Evolutionary conservation across 345 rosid genomes (phyloP).

Genomic region (Eutrema yunnanense): DNA sequence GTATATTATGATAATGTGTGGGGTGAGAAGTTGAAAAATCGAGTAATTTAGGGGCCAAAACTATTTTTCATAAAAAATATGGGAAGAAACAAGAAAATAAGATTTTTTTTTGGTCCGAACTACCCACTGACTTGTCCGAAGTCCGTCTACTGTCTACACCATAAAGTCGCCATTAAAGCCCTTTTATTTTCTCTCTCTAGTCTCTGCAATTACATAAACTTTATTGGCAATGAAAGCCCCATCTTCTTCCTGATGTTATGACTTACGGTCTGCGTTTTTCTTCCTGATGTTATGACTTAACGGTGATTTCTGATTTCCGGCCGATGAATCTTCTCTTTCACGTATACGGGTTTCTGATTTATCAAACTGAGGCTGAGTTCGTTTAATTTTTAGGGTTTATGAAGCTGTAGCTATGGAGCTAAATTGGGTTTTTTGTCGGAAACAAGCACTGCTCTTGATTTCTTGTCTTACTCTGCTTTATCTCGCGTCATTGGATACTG

Average conservation of each 20-base stretch:
- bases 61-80: neutral
- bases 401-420: slow-evolving; percentile 20
- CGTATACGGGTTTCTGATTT: neutral
- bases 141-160: slow-evolving; percentile 20
- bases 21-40: neutral
- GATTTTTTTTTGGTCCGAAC: neutral
- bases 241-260: neutral
- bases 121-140: slow-evolving; percentile 35
- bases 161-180: slow-evolving; percentile 27
- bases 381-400: neutral
- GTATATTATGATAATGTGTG: neutral
- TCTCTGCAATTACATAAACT: neutral
- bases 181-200: slow-evolving; percentile 3
- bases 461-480: slow-evolving; percentile 11
- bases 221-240: neutral
- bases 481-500: slow-evolving; percentile 11
- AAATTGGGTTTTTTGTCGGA: neutral
- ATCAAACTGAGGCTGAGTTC: neutral
- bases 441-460: slow-evolving; percentile 16
- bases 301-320: neutral
- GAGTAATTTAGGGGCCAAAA: neutral
- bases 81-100: neutral
- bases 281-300: neutral
- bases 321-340: neutral
- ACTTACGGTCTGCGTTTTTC: neutral